Percentiles rank a stretch among this genome's conserved stretches.
Conservation (phyloP, 1,139 yeast species). For the Yamadazyma diospyri region DNA sequence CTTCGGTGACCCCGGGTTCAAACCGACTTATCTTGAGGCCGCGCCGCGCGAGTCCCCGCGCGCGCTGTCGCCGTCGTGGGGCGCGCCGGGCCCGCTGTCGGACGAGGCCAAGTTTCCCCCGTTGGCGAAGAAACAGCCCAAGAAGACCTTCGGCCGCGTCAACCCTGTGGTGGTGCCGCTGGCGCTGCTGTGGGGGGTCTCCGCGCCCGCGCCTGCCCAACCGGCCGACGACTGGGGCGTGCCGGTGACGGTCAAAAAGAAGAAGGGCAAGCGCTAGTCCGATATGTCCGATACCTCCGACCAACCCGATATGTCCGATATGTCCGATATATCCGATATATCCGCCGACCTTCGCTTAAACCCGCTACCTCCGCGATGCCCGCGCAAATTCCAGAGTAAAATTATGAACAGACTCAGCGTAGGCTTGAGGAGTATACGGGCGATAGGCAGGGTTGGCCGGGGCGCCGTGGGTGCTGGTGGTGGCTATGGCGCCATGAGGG, state of each 20-base stretch:
- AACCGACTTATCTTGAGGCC: slow-evolving; percentile 30
- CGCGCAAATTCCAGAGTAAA: slow-evolving; percentile 30
- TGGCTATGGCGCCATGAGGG: no score
- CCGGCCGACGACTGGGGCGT: slow-evolving; percentile 12
- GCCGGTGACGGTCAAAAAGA: slow-evolving; percentile 14
- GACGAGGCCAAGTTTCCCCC: slow-evolving; percentile 36
- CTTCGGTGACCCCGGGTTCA: slow-evolving; percentile 21
- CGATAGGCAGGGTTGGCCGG: no score
- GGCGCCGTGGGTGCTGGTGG: no score
- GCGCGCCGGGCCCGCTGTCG: neutral
- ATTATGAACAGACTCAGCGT: no score
- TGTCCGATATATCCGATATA: no score
- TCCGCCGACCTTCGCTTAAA: neutral
- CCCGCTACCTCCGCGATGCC: slow-evolving; percentile 6
- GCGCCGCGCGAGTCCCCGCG: no score
- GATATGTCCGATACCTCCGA: no score
- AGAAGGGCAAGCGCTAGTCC: slow-evolving; percentile 8
- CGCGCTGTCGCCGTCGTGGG: slow-evolving; percentile 10
- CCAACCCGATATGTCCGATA: no score
- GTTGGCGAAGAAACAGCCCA: slow-evolving; percentile 32
- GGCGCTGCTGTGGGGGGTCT: slow-evolving; percentile 13
- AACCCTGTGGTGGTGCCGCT: slow-evolving; percentile 22
- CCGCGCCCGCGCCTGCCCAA: slow-evolving; percentile 1
- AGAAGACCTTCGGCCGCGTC: slow-evolving; percentile 38
- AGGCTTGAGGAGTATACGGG: no score